A percentile compares a stretch with the other conserved stretches of the same genome.
phyloP scores from a whole-genome alignment of 2,329 filamentous ascomycete species.

The Fusarium annulatum region DNA sequence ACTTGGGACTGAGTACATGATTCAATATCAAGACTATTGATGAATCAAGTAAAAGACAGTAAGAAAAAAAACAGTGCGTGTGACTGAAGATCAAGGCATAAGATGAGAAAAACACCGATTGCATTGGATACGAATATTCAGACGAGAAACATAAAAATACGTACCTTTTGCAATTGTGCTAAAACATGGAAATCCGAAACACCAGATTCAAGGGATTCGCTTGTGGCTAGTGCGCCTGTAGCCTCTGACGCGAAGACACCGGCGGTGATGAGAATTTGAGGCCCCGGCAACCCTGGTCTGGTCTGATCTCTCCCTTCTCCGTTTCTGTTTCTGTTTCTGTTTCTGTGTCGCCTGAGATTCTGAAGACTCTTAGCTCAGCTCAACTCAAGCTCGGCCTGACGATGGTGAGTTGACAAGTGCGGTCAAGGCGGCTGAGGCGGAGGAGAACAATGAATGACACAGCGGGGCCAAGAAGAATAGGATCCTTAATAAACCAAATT shows the following conservation, averaged over 20 bases:
- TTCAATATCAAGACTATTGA: conserved; percentile 8
- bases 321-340: conserved; percentile 20
- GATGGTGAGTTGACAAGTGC: neutral
- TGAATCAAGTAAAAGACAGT: neutral
- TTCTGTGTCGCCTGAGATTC: conserved; percentile 6
- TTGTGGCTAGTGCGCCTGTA: conserved; percentile 31
- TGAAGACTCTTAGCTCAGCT: conserved; percentile 9
- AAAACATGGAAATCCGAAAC: conserved; percentile 39
- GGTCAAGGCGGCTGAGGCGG: conserved; percentile 20
- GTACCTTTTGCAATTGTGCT: conserved; percentile 29
- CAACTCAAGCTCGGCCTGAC: neutral
- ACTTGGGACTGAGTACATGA: conserved; percentile 29
- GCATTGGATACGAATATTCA: conserved; percentile 14
- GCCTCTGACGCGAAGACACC: conserved; percentile 29
- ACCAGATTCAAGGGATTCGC: conserved; percentile 30
- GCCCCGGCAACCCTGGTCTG: conserved; percentile 21
- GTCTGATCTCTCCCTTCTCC: conserved; percentile 17
- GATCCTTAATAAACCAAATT: neutral
- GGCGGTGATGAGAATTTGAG: conserved; percentile 18
- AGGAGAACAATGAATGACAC: conserved; percentile 9
- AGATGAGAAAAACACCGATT: neutral
- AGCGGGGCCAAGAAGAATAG: neutral
- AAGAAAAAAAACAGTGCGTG: conserved; percentile 3
- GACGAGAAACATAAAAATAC: conserved; percentile 17
- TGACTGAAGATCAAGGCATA: conserved; percentile 7